Evolutionary conservation across 768 basidiomycete genomes (phyloP).

Genomic region (Termitomyces sp.): DNA sequence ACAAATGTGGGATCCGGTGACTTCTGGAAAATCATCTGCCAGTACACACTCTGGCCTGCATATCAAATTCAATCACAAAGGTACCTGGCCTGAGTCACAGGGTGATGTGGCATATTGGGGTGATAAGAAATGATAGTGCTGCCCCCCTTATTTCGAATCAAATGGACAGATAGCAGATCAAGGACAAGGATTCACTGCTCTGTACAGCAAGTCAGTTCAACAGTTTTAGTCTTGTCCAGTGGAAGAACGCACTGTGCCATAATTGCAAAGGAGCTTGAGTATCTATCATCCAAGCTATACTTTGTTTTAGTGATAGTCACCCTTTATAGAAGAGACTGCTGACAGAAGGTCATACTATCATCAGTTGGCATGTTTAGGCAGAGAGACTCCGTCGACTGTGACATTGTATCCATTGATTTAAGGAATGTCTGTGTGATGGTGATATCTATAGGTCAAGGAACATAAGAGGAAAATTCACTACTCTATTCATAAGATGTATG

Average conservation of each 20-base stretch:
- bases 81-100: slow-evolving; percentile 39
- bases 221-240: not conserved
- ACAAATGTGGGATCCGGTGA: slow-evolving; percentile 25
- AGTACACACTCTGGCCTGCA: slow-evolving; percentile 34
- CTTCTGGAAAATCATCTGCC: slow-evolving; percentile 25
- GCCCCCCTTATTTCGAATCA: slow-evolving; percentile 41
- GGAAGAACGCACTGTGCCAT: slow-evolving; percentile 25
- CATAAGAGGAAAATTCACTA: not conserved
- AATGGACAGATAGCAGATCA: slow-evolving; percentile 48
- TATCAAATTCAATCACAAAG: slow-evolving; percentile 48
- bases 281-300: slow-evolving; percentile 33
- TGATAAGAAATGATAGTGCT: slow-evolving; percentile 54
- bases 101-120: slow-evolving; percentile 32
- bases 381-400: slow-evolving; percentile 1
- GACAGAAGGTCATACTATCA: slow-evolving; percentile 15
- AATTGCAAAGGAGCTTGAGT: slow-evolving; percentile 38
- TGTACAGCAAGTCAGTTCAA: slow-evolving; percentile 6
- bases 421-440: slow-evolving; percentile 58
- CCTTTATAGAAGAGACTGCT: too few relatives aligned
- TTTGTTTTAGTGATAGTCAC: not conserved
- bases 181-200: too few relatives aligned
- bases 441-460: slow-evolving; percentile 40
- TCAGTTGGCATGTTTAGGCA: slow-evolving; percentile 7
- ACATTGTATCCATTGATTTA: slow-evolving; percentile 35
- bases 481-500: slow-evolving; percentile 35